phyloP scores from a whole-genome alignment of 169 alveolate species.

The Babesia gibsoni region DNA sequence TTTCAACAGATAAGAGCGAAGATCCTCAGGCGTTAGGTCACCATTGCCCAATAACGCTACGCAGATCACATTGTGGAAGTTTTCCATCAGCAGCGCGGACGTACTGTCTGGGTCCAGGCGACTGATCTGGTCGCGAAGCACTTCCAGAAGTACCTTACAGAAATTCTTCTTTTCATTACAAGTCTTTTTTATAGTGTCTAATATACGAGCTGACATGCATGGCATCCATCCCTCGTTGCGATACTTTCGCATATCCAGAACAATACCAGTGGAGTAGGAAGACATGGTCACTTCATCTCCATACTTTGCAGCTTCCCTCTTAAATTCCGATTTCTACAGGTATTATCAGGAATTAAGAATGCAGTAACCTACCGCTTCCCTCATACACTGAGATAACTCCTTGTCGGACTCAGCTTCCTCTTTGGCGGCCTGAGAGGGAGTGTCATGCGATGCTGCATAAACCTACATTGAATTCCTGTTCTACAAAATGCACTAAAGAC shows the following conservation, averaged over 20 bases:
- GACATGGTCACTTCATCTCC: background rate
- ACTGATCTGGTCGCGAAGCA: conserved; percentile 8
- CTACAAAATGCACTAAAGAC: conserved; percentile 29
- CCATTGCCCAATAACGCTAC: conserved; percentile 44
- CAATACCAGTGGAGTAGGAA: conserved; percentile 21
- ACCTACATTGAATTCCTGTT: conserved; percentile 43
- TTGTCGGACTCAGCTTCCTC: conserved; percentile 37
- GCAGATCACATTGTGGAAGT: conserved; percentile 44
- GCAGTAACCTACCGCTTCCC: conserved; percentile 43
- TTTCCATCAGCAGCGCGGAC: conserved; percentile 50
- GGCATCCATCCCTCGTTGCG: conserved; percentile 60
- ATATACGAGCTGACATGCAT: conserved; percentile 60
- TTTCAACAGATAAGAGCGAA: conserved; percentile 29
- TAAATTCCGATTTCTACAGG: conserved; percentile 22
- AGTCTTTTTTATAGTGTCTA: conserved; percentile 5
- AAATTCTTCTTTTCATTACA: conserved; percentile 38
- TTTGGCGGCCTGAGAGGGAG: conserved; percentile 52
- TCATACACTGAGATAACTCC: conserved; percentile 44
- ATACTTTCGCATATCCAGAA: conserved; percentile 30
- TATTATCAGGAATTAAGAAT: background rate
- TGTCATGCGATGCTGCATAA: too few relatives aligned
- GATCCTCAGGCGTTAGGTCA: conserved; percentile 23
- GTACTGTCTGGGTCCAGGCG: conserved; percentile 57
- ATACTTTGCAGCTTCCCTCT: conserved; percentile 26
- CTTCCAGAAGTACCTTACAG: conserved; percentile 42